Evolutionary conservation across 1,284 basidiomycete species (phyloP).

Genomic region (Naganishia albida): DNA sequence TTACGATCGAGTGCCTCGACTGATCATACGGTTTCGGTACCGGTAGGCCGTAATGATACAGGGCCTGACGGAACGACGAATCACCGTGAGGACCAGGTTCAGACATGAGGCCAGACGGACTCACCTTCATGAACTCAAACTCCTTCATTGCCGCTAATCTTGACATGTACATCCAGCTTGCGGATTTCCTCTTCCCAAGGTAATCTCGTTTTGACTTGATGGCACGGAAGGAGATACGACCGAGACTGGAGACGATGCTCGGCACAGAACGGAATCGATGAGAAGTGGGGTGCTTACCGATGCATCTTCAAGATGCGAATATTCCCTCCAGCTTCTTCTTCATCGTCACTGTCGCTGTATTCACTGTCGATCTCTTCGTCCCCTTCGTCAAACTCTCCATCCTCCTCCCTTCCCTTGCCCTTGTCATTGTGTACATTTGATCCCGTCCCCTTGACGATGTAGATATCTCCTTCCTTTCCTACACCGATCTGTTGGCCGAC

Average conservation of each 20-base stretch:
- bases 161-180: conserved; percentile 99
- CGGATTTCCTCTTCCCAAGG: conserved; percentile 89
- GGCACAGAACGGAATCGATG: background rate
- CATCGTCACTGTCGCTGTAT: conserved; percentile 25
- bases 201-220: conserved; percentile 98
- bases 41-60: conserved; percentile 91
- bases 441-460: conserved; percentile 85
- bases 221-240: conserved; percentile 91
- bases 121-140: conserved; percentile 96
- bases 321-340: conserved; percentile 27
- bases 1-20: conserved; percentile 89
- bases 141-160: conserved; percentile 94
- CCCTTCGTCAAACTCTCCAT: conserved; percentile 17
- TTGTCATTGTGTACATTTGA: conserved; percentile 45
- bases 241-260: conserved; percentile 62
- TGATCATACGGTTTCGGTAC: conserved; percentile 94
- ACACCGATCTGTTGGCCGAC: conserved; percentile 98
- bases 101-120: conserved; percentile 27
- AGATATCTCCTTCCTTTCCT: conserved; percentile 97
- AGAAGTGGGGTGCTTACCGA: conserved; percentile 7
- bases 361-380: conserved; percentile 57
- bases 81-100: conserved; percentile 13
- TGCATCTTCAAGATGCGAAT: conserved; percentile 35
- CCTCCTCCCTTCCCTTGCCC: conserved; percentile 78
- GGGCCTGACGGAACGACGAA: conserved; percentile 65